Conservation (phyloP, 2,329 filamentous ascomycete species). For the Ophioceras dolichostomum region DNA sequence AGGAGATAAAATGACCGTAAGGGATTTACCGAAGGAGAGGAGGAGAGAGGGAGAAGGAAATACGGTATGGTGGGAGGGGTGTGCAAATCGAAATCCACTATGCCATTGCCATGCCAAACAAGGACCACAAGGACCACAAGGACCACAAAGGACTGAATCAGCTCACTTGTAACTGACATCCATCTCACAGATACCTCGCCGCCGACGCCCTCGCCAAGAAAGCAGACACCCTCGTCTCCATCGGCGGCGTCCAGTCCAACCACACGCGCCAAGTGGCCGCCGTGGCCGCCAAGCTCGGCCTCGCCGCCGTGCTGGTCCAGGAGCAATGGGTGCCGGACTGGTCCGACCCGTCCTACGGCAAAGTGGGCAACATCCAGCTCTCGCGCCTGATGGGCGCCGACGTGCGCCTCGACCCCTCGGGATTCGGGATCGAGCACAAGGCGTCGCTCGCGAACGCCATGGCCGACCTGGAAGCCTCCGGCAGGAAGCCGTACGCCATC, state of each 20-base stretch:
- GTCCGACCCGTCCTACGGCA: constrained; percentile 44
- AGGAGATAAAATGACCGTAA: too few relatives aligned
- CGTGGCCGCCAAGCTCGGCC: constrained; percentile 43
- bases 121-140: too few relatives aligned
- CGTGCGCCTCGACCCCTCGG: constrained; percentile 43
- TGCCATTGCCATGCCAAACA: too few relatives aligned
- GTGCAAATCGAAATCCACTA: too few relatives aligned
- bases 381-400: constrained; percentile 56
- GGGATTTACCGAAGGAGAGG: too few relatives aligned
- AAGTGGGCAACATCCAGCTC: constrained; percentile 61
- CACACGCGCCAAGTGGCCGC: constrained; percentile 57
- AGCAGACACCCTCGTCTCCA: constrained; percentile 50
- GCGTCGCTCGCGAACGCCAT: constrained; percentile 44
- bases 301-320: constrained; percentile 46
- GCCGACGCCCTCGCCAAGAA: constrained; percentile 46
- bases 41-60: too few relatives aligned
- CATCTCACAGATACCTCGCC: constrained; percentile 45
- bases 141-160: too few relatives aligned
- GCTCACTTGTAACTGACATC: too few relatives aligned
- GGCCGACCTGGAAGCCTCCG: constrained; percentile 36
- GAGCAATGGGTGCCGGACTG: constrained; percentile 55
- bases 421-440: constrained; percentile 60
- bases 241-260: constrained; percentile 59
- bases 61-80: too few relatives aligned
- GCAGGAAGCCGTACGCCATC: constrained; percentile 57